Conservation (phyloP, 345 rosid species). For the Iberis pinnata region DNA sequence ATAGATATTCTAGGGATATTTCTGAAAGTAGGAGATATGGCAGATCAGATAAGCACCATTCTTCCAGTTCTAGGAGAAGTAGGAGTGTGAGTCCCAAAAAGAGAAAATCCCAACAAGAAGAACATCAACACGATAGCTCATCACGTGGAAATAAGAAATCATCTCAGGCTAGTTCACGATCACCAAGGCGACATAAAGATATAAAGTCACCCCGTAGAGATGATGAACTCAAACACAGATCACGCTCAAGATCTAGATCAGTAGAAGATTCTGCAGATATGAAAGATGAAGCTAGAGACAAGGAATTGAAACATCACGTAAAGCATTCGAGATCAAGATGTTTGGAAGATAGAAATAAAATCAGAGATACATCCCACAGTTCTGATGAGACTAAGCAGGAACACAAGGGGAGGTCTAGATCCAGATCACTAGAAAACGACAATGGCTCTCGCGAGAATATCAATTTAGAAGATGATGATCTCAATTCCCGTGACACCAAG, state of each 20-base stretch:
- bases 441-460: constrained; percentile 30
- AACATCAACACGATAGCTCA: constrained; percentile 45
- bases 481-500: constrained; percentile 37
- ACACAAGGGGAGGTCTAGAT: constrained; percentile 45
- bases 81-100: constrained; percentile 60
- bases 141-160: constrained; percentile 40
- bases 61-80: constrained; percentile 60
- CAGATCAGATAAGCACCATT: constrained; percentile 50
- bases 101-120: constrained; percentile 45
- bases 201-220: constrained; percentile 47
- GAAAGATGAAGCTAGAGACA: constrained; percentile 35
- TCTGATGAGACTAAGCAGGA: constrained; percentile 41
- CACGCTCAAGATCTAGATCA: constrained; percentile 55
- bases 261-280: constrained; percentile 39
- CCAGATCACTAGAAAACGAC: constrained; percentile 41
- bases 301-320: constrained; percentile 33
- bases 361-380: constrained; percentile 36
- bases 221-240: constrained; percentile 35
- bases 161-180: constrained; percentile 48
- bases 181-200: constrained; percentile 53
- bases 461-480: constrained; percentile 37
- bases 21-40: constrained; percentile 45
- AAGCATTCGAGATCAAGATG: constrained; percentile 56
- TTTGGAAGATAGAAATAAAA: constrained; percentile 35
- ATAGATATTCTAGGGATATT: constrained; percentile 51